phyloP scores from a whole-genome alignment of 176 grass and related monocot species.

The Alopecurus myosuroides region DNA sequence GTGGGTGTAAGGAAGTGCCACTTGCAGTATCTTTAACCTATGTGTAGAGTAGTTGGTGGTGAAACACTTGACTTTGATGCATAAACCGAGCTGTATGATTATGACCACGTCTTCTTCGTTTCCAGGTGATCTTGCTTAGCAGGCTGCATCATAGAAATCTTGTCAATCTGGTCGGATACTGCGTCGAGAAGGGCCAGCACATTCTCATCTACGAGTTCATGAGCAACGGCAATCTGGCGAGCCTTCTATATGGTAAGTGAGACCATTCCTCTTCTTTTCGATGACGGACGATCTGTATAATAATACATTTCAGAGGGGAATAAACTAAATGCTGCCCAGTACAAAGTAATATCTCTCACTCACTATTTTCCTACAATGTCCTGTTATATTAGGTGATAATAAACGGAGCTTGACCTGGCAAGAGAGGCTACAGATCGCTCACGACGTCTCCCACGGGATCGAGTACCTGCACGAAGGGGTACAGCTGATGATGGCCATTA shows the following conservation, averaged over 20 bases:
- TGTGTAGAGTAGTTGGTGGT: constrained; percentile 8
- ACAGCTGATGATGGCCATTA: constrained; percentile 22
- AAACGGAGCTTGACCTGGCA: constrained; percentile 77
- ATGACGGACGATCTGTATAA: too few relatives aligned
- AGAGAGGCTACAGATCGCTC: constrained; percentile 89
- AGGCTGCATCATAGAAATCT: constrained; percentile 98
- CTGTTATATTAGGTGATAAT: constrained; percentile 52
- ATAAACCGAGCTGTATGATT: constrained; percentile 14
- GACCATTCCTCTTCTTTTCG: background rate
- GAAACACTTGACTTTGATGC: background rate
- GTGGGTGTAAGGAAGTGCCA: background rate
- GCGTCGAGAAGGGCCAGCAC: constrained; percentile 75
- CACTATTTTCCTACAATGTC: constrained; percentile 10
- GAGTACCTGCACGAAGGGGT: constrained; percentile 99
- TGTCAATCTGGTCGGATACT: constrained; percentile 99
- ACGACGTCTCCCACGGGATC: constrained; percentile 85
- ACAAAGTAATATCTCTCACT: background rate
- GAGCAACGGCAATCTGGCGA: constrained; percentile 93
- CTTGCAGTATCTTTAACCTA: background rate
- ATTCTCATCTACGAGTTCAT: constrained; percentile 98
- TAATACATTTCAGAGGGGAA: background rate
- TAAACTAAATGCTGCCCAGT: background rate
- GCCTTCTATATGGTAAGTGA: constrained; percentile 73
- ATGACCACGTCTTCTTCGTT: background rate
- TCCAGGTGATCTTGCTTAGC: constrained; percentile 88